Evolutionary conservation across 345 rosid genomes (phyloP), one percentile per base, ranked within the genome.

Genomic region (Boechera retrofracta): DNA sequence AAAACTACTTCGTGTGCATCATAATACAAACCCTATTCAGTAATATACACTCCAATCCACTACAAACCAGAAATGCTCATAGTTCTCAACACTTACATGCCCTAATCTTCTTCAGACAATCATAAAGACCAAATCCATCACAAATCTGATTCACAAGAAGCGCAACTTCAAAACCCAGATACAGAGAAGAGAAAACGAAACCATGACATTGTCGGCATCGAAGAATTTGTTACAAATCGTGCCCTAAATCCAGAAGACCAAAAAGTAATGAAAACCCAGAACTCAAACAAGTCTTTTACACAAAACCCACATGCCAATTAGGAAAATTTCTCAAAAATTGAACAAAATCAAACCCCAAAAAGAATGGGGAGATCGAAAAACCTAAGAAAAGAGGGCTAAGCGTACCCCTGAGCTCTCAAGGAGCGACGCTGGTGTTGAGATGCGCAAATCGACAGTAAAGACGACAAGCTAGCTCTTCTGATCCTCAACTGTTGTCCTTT

Each of bases 401-500:
- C 53, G 9, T 79, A 79, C 82, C 82, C 98, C 11, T 91, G 93
- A 71, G 89, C 84, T 77, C 97, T 86, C 76, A 96, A 75, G 8
- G 89, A 91, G 73, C 99, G 87, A 12, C 99, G 83, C 75, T 91
- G 97, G 32, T 84, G 93, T 4, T 80, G 81, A 1, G 97, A 85
- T 54, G 87, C 82, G 39, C 95, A 96, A 82, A 93, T 90, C 67
- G 90, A 80, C 75, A 96, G 80, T 65, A 96, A 62, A 65, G 99
- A 96, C 55, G 84, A 56, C 73, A 96, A 59, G 42, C 99, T 93
- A 10, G 97, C 95, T 47, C 98, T 84, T 84, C 92, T 74, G 77
- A 91, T 89, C 87, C 97, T 86, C 59, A 84, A 53, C 47, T 91
- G 98, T 65, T 90, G 93, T 6, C 95, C 97, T 42, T 84, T 87